phyloP scores from a whole-genome alignment of 2,329 filamentous ascomycete genomes.

The Pseudocercospora eumusae region DNA sequence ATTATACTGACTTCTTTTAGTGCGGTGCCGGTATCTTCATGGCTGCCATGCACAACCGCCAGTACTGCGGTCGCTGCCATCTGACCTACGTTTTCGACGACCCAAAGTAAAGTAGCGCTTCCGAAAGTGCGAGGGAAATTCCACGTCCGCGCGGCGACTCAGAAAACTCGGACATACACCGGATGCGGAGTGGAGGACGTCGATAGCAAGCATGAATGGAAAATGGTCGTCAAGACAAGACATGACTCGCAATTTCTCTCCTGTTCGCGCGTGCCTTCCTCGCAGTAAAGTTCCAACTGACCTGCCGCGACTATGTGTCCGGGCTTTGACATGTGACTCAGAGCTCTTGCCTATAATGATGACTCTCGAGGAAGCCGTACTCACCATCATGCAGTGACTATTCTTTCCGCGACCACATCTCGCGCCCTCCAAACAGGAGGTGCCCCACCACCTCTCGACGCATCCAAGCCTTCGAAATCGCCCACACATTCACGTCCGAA shows the following conservation, averaged over 20 bases:
- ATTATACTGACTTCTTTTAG: constrained; percentile 49
- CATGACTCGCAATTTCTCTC: background rate
- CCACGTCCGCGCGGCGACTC: background rate
- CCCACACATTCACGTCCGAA: too few species aligned
- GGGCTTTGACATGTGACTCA: background rate
- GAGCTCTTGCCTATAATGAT: background rate
- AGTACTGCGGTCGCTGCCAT: constrained; percentile 83
- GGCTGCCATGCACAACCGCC: constrained; percentile 99
- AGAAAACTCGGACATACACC: background rate
- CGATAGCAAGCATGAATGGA: constrained; percentile 1
- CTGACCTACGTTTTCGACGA: constrained; percentile 72
- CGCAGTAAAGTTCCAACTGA: background rate
- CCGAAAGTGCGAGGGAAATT: background rate
- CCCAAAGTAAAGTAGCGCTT: constrained; percentile 36
- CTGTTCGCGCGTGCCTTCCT: background rate
- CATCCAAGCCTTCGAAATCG: background rate
- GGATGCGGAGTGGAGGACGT: background rate
- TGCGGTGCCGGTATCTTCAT: constrained; percentile 99
- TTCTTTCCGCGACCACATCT: too few species aligned
- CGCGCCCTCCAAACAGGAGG: too few species aligned
- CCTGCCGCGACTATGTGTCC: background rate
- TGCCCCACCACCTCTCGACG: background rate
- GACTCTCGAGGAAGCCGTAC: background rate
- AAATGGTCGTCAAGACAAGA: background rate
- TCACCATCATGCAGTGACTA: background rate